Evolutionary conservation across 1,284 basidiomycete species (phyloP).

Genomic region (Cystobasidium sp.): DNA sequence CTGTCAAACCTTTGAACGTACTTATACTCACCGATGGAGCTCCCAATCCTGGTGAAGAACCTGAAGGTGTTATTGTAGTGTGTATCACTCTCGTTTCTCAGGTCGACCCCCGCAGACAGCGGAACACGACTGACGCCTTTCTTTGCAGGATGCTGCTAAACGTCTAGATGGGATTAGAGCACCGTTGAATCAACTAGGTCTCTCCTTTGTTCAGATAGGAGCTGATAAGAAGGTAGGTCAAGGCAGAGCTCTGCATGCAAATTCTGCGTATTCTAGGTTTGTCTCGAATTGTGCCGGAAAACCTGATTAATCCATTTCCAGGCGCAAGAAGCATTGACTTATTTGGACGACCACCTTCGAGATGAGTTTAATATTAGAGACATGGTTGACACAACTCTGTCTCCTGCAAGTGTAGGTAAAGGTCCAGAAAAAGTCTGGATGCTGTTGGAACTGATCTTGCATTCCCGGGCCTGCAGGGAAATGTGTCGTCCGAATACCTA

Average conservation of each 20-base stretch:
- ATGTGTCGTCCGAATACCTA: slow-evolving; percentile 13
- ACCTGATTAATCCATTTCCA: neutral
- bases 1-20: slow-evolving; percentile 47
- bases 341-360: slow-evolving; percentile 49
- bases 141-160: slow-evolving; percentile 31
- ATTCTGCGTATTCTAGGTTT: too few relatives aligned
- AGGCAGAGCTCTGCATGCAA: neutral
- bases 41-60: slow-evolving; percentile 37
- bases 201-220: slow-evolving; percentile 52
- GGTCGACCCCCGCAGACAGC: too few relatives aligned
- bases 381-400: slow-evolving; percentile 50
- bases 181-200: slow-evolving; percentile 45
- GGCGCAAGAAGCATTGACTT: slow-evolving; percentile 36
- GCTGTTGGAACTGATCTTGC: neutral
- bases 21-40: slow-evolving; percentile 48
- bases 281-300: neutral
- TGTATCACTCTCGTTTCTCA: too few relatives aligned
- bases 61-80: slow-evolving; percentile 48
- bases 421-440: neutral
- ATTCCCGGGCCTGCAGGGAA: neutral
- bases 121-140: too few relatives aligned
- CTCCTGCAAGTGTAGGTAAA: slow-evolving; percentile 4
- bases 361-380: slow-evolving; percentile 45
- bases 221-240: slow-evolving; percentile 43
- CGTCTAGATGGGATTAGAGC: slow-evolving; percentile 42